Evolutionary conservation across 331 rosid species (phyloP), one percentile per base, ranked within the genome.

Genomic region (Malus hybrid): DNA sequence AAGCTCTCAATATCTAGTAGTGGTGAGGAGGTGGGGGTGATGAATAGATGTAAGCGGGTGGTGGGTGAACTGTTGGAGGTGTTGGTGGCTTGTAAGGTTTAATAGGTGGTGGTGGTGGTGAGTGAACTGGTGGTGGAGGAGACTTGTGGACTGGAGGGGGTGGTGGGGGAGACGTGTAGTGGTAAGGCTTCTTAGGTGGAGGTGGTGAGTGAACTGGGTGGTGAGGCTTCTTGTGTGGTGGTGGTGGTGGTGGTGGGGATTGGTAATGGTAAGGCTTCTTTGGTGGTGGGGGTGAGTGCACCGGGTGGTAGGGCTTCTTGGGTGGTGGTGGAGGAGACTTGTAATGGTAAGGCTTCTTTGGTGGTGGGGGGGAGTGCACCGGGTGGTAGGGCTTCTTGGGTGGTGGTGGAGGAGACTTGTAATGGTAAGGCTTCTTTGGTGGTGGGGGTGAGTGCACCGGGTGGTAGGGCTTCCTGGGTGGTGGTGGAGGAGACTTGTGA

Each of bases 1-100:
- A 48, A 67, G 70, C 63, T 16, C 63, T 12, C 20, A 71, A 33
- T 72, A 24, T 79, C 89, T 89, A 89, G 84, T 88, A 72, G 79
- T 85, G 89, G 89, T 89, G 82, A 52, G 88, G 96, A 71, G 86
- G 96, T 72, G 97, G 96, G 55, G 97, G 95, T 44, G 97, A 88
- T 32, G 86, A 22, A 63, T 88, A 86, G 68, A 65, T 16, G 69
- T 75, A 86, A 76, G 82, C 30, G 44, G 9, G 63, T 14, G 29
- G 71, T 13, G 75, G 72, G 72, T 71, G 74, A 12, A 16, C 70
- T 2, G 78, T 60, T 4, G 78, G 79, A 0, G 72, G 63, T 0
- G 79, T 61, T 3, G 76, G 72, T 3, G 66, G 66, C 24, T 70
- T 18, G 67, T 75, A 75, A 18, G 36, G 71, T 42, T 73, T 42